Conservation (phyloP, 495 filamentous ascomycete genomes). For the Tuber magnatum region DNA sequence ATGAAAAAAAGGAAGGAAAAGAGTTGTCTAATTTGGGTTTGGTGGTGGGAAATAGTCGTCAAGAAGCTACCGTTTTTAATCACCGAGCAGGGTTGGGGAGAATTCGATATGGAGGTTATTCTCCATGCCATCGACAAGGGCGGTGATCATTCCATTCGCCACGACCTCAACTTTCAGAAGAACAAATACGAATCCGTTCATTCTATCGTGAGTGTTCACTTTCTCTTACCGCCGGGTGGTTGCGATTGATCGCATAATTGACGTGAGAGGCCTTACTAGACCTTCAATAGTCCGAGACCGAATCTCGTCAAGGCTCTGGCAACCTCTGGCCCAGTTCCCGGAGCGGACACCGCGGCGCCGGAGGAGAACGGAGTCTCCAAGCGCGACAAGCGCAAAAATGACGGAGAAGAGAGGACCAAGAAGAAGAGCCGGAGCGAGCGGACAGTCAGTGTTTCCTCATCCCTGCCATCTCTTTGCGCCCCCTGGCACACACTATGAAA, state of each 20-base stretch:
- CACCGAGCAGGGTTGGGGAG: conserved; percentile 93
- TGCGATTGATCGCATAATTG: neutral
- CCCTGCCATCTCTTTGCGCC: neutral
- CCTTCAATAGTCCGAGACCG: conserved; percentile 87
- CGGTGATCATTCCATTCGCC: conserved; percentile 68
- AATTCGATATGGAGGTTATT: conserved; percentile 91
- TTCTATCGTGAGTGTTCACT: conserved; percentile 52
- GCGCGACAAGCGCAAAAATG: conserved; percentile 51
- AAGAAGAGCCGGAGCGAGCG: conserved; percentile 73
- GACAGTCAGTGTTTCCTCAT: conserved; percentile 45
- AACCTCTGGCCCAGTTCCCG: conserved; percentile 75
- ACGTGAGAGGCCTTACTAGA: conserved; percentile 42
- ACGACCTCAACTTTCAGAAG: conserved; percentile 87
- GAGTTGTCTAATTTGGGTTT: neutral
- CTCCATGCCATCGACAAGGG: conserved; percentile 74
- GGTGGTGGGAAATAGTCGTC: conserved; percentile 51
- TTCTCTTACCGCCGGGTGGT: neutral
- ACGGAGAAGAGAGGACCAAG: conserved; percentile 55
- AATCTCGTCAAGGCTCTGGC: conserved; percentile 64
- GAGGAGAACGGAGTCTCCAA: conserved; percentile 45
- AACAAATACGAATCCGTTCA: conserved; percentile 79
- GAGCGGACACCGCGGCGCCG: conserved; percentile 51
- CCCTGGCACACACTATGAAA: neutral
- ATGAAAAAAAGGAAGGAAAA: neutral
- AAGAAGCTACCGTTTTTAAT: conserved; percentile 81